Percentiles rank a stretch among this genome's conserved stretches.
Conservation (phyloP, 2,329 filamentous ascomycete species). For the Scortechinia acanthostroma region DNA sequence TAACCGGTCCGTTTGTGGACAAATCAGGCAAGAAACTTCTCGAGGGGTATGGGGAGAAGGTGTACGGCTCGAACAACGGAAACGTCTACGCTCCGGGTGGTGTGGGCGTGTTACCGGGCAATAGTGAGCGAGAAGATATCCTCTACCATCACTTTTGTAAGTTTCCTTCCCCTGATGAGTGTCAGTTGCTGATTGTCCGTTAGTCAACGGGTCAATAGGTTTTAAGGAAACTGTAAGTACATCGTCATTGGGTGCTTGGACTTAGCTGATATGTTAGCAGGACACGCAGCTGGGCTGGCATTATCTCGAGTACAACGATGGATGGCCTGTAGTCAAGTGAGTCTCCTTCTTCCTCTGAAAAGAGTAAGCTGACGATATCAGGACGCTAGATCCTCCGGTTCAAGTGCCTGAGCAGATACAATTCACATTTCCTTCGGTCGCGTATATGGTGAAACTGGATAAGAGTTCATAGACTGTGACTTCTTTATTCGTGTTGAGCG, state of each 20-base stretch:
- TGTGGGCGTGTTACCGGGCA: constrained; percentile 17
- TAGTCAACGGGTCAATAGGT: not conserved
- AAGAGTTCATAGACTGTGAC: no score
- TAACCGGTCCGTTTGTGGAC: constrained; percentile 22
- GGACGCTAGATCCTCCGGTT: no score
- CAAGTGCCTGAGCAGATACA: no score
- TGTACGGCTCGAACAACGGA: constrained; percentile 26
- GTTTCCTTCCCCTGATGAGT: no score
- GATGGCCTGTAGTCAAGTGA: constrained; percentile 27
- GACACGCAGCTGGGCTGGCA: constrained; percentile 24
- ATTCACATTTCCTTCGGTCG: no score
- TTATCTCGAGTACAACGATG: constrained; percentile 21
- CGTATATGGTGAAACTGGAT: no score
- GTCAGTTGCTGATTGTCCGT: no score
- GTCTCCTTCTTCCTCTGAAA: no score
- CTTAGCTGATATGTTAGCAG: constrained; percentile 9
- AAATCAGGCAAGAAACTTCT: constrained; percentile 12
- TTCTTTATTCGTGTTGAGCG: no score
- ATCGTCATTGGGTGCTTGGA: not conserved
- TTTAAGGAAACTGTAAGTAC: not conserved
- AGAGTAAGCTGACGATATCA: no score
- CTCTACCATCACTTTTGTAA: constrained; percentile 25
- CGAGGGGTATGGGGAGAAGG: constrained; percentile 19
- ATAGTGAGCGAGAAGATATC: constrained; percentile 15
- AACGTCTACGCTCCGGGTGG: constrained; percentile 26